Evolutionary conservation across 495 filamentous ascomycete species (phyloP).

Genomic region (Physcia stellaris): DNA sequence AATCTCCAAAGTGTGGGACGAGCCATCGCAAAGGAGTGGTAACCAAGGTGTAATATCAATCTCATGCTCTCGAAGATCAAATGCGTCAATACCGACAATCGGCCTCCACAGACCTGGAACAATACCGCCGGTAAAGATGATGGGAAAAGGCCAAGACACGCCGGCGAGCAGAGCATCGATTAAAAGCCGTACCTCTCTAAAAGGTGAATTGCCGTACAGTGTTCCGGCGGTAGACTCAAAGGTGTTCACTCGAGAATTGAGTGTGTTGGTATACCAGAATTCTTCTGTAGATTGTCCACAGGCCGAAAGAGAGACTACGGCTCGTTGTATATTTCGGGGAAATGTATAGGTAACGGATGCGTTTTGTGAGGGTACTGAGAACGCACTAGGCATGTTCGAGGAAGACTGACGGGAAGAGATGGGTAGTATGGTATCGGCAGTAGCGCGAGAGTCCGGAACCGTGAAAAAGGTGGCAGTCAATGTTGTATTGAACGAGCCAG

Average conservation of each 20-base stretch:
- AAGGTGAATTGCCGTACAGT: slow-evolving; percentile 61
- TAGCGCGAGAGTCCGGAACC: slow-evolving; percentile 26
- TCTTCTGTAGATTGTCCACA: slow-evolving; percentile 70
- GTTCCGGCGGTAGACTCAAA: slow-evolving; percentile 42
- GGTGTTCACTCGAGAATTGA: slow-evolving; percentile 45
- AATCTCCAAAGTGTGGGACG: slow-evolving; percentile 57
- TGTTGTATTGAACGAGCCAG: slow-evolving; percentile 68
- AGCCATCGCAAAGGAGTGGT: slow-evolving; percentile 50
- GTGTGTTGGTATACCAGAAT: slow-evolving; percentile 82
- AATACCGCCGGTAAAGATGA: slow-evolving; percentile 82
- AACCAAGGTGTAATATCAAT: slow-evolving; percentile 77
- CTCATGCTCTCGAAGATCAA: slow-evolving; percentile 68
- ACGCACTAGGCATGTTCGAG: slow-evolving; percentile 46
- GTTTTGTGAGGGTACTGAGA: slow-evolving; percentile 51
- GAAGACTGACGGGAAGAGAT: slow-evolving; percentile 50
- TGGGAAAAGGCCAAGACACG: slow-evolving; percentile 72
- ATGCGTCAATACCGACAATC: slow-evolving; percentile 73
- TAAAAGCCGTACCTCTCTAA: slow-evolving; percentile 68
- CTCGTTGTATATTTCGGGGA: slow-evolving; percentile 49
- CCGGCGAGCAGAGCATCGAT: slow-evolving; percentile 68
- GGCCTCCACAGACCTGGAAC: slow-evolving; percentile 73
- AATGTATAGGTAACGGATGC: slow-evolving; percentile 41
- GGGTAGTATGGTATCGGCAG: slow-evolving; percentile 58
- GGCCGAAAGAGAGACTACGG: slow-evolving; percentile 62
- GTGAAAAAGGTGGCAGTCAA: slow-evolving; percentile 67